Evolutionary conservation across 495 filamentous ascomycete species (phyloP), one percentile per base, ranked within the genome.

Genomic region (Talaromyces proteolyticus): DNA sequence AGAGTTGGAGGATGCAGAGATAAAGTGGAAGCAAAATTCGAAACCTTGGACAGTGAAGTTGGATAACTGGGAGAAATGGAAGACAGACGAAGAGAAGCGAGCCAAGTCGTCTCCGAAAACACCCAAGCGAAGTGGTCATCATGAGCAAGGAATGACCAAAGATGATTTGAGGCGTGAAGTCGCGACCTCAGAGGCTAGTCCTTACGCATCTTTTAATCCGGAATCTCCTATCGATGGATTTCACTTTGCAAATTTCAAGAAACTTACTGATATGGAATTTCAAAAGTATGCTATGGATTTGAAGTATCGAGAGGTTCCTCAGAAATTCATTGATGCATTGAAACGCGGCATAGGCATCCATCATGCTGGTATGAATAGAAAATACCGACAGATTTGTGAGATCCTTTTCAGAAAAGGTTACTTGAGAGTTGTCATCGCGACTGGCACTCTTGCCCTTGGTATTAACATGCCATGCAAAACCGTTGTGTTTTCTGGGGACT

Each of bases 381-480:
- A 80, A 48, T 91, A 89, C 57, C 78, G 88, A 42, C 82, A 89
- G 54, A 64, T 77, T 50, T 76, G 63, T 55, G 55, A 66, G 48
- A 68, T 63, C 0, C 41, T 90, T 0, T 91, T 91, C 63, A 76
- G 87, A 11, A 86, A 80, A 57, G 85, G 87, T 0, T 90, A 70
- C 52, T 67, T 90, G 8, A 71, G 81, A 4, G 81, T 88, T n/a
- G 79, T 89, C 8, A 76, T 91, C 40, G 87, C 87, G 0, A 91
- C 87, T 10, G 87, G 87, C 0, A 89, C 86, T 0, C 70, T 91
- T 11, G 80, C 80, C 26, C 67, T 91, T 19, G 87, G 87, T 62
- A 87, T 91, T 66, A 91, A 91, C 52, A 91, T 89, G 87, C 87
- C 87, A 18, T 89, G 87, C 57, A 86, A 86, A 55, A 91, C 87